Percentiles rank a stretch among this genome's conserved stretches.
Evolutionary conservation across 257 asterid genomes (phyloP).

Genomic region (Solanum chiquidenum): DNA sequence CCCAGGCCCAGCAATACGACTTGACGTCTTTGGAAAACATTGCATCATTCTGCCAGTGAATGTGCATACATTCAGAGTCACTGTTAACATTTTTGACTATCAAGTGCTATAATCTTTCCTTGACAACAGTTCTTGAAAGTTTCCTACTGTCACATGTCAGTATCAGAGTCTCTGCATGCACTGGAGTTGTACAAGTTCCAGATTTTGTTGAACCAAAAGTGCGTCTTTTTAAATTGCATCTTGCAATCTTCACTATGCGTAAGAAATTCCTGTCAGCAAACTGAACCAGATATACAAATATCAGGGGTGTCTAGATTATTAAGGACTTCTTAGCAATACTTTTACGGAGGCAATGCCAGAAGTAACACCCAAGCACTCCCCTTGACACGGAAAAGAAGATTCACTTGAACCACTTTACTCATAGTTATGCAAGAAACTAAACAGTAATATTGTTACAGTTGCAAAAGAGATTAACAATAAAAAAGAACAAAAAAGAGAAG

Average conservation of each 20-base stretch:
- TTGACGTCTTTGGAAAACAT: not conserved
- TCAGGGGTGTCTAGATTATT: not conserved
- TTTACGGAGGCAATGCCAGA: not conserved
- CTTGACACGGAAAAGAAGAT: not conserved
- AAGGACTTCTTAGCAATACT: not conserved
- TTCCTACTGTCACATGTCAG: slow-evolving; percentile 53
- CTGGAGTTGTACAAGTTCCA: slow-evolving; percentile 32
- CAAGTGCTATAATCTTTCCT: slow-evolving; percentile 52
- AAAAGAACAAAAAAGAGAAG: not conserved
- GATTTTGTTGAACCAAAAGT: slow-evolving; percentile 14
- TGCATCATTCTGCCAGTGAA: not conserved
- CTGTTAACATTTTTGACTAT: not conserved
- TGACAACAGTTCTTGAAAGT: slow-evolving; percentile 47
- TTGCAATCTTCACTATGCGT: slow-evolving; percentile 55
- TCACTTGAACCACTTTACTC: not conserved
- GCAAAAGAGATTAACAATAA: not conserved
- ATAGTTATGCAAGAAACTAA: not conserved
- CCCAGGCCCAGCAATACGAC: not conserved
- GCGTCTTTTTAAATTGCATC: slow-evolving; percentile 48
- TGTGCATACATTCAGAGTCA: not conserved
- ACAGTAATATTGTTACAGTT: not conserved
- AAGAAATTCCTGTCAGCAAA: slow-evolving; percentile 46
- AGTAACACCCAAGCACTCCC: not conserved
- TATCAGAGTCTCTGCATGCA: slow-evolving; percentile 64
- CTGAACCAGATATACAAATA: slow-evolving; percentile 24